phyloP scores from a whole-genome alignment of 441 rosid species.

The Populus hybrid region DNA sequence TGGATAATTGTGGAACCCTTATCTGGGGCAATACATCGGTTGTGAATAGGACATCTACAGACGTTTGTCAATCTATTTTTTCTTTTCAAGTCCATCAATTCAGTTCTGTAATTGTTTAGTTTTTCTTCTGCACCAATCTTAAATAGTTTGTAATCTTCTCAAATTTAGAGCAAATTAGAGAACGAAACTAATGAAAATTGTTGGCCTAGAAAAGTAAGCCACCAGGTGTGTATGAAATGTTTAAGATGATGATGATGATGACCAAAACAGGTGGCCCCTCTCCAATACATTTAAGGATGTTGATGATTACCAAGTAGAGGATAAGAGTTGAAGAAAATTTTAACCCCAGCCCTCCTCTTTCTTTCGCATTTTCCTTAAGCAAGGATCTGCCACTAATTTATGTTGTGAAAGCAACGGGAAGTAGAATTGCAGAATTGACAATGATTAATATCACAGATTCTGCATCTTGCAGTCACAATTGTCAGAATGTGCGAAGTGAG shows the following conservation, averaged over 20 bases:
- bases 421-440: not conserved
- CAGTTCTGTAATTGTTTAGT: not conserved
- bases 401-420: not conserved
- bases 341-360: not conserved
- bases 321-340: not conserved
- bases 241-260: not conserved
- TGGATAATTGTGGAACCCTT: not conserved
- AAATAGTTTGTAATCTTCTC: not conserved
- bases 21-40: not conserved
- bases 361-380: not conserved
- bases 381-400: not conserved
- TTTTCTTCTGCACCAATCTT: not conserved
- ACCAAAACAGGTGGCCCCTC: not conserved
- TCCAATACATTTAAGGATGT: not conserved
- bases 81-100: not conserved
- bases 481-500: not conserved
- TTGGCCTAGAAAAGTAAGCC: too few relatives aligned
- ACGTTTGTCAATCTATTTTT: not conserved
- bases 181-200: too few relatives aligned
- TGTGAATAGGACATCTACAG: conserved; percentile 2
- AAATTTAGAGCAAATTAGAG: not conserved
- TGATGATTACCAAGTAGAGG: not conserved
- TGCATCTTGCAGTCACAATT: too few relatives aligned
- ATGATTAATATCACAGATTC: not conserved
- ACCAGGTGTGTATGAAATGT: too few relatives aligned